A percentile compares a stretch with the other conserved stretches of the same genome.
These are phyloP conservation scores for Xerocomus nothofagi DNA, from an alignment of 1,284 basidiomycete genomes.

Conservation along the genomic window DNA sequence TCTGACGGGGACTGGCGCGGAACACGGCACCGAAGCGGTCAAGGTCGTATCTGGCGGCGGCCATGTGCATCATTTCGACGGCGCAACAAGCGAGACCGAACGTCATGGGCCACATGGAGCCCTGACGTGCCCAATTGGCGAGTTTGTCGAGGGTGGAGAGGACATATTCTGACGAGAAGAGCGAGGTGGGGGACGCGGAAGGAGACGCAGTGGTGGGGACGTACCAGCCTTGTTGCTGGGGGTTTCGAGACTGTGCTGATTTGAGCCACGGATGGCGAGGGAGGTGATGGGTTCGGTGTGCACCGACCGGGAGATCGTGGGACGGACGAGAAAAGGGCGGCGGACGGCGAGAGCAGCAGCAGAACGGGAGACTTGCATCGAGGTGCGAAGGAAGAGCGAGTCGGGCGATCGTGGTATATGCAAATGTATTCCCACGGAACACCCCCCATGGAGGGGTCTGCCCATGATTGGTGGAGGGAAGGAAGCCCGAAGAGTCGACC, in stretches of 20 bases:
- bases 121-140: slow-evolving; percentile 96
- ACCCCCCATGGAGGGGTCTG: slow-evolving; percentile 24
- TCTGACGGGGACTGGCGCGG: slow-evolving; percentile 96
- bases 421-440: slow-evolving; percentile 9
- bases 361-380: slow-evolving; percentile 46
- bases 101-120: slow-evolving; percentile 99
- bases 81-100: slow-evolving; percentile 99
- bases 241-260: slow-evolving; percentile 83
- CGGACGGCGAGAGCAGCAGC: slow-evolving; percentile 34
- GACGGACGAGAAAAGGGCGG: background rate
- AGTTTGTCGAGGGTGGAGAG: slow-evolving; percentile 96
- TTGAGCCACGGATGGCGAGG: slow-evolving; percentile 75
- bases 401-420: no score
- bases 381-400: no score
- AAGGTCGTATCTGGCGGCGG: slow-evolving; percentile 98
- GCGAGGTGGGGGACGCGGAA: slow-evolving; percentile 1
- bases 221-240: slow-evolving; percentile 88
- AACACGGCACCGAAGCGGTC: slow-evolving; percentile 98
- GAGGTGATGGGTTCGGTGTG: slow-evolving; percentile 62
- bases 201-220: slow-evolving; percentile 30
- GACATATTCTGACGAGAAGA: slow-evolving; percentile 79
- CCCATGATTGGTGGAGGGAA: no score
- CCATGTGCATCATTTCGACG: slow-evolving; percentile 99
- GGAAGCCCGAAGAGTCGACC: no score
- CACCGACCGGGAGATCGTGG: slow-evolving; percentile 52